Evolutionary conservation across 1,284 basidiomycete genomes (phyloP).

Genomic region (Chalciporus piperatoides): DNA sequence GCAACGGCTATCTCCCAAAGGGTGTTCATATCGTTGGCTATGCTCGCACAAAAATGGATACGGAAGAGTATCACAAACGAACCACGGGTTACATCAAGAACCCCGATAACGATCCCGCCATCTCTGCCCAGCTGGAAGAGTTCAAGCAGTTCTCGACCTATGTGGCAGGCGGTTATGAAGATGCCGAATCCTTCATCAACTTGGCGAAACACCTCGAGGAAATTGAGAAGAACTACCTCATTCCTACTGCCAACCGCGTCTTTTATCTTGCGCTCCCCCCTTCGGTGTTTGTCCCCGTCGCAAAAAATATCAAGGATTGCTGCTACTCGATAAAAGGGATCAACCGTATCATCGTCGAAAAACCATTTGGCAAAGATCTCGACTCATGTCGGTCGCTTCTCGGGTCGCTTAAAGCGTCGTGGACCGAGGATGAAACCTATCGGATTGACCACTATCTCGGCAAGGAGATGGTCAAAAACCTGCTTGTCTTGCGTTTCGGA

Average conservation of each 20-base stretch:
- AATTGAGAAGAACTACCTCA: constrained; percentile 69
- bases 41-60: constrained; percentile 92
- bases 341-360: constrained; percentile 94
- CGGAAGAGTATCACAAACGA: constrained; percentile 81
- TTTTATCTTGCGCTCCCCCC: constrained; percentile 96
- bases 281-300: constrained; percentile 87
- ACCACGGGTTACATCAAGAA: constrained; percentile 82
- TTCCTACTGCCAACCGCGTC: constrained; percentile 69
- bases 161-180: constrained; percentile 85
- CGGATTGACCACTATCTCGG: constrained; percentile 98
- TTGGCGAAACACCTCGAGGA: constrained; percentile 74
- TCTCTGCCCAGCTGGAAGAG: constrained; percentile 63
- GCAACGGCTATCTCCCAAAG: constrained; percentile 74
- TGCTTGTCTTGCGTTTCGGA: constrained; percentile 91
- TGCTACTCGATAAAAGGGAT: constrained; percentile 66
- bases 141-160: constrained; percentile 83
- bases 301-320: constrained; percentile 76
- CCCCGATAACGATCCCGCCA: constrained; percentile 55
- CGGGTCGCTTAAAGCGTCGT: constrained; percentile 75
- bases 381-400: constrained; percentile 83
- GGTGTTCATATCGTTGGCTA: constrained; percentile 91
- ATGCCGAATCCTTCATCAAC: constrained; percentile 71
- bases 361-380: constrained; percentile 94
- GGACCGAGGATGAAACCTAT: constrained; percentile 95
- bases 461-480: constrained; percentile 99